Evolutionary conservation across 768 basidiomycete genomes (phyloP).

Genomic region (Pleurotus giganteus): DNA sequence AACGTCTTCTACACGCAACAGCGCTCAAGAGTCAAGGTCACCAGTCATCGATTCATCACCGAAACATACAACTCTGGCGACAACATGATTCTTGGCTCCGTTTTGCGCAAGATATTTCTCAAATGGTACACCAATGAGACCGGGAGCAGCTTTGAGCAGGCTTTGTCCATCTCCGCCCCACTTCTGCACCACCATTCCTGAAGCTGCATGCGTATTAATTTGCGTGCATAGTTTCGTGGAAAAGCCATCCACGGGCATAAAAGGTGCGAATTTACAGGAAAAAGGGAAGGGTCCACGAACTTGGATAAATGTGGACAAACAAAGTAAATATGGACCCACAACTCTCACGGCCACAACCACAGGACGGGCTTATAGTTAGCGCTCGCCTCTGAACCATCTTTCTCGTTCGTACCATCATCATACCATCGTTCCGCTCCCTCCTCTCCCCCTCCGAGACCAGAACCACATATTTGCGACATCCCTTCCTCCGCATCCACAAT

Average conservation of each 20-base stretch:
- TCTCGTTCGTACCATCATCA: conserved; percentile 1
- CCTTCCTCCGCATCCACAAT: neutral
- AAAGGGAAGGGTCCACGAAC: neutral
- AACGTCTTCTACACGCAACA: too few species aligned
- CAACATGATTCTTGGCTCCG: too few species aligned
- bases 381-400: conserved; percentile 8
- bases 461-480: neutral
- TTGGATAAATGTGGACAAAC: conserved; percentile 1
- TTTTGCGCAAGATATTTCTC: too few species aligned
- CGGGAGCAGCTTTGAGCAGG: too few species aligned
- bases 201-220: too few species aligned
- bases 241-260: neutral
- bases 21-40: too few species aligned
- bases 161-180: too few species aligned
- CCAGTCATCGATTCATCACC: too few species aligned
- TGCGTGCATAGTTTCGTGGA: too few species aligned
- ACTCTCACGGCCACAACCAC: conserved; percentile 7
- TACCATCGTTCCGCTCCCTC: neutral
- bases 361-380: conserved; percentile 1
- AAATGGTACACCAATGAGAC: too few species aligned
- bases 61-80: too few species aligned
- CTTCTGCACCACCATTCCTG: too few species aligned
- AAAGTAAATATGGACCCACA: conserved; percentile 11
- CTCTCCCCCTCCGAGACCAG: neutral
- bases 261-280: neutral